Percentiles rank a stretch among this genome's conserved stretches.
These are phyloP conservation scores for Wickerhamomyces strasburgensis DNA, from an alignment of 805 yeast species.

Conservation along the genomic window DNA sequence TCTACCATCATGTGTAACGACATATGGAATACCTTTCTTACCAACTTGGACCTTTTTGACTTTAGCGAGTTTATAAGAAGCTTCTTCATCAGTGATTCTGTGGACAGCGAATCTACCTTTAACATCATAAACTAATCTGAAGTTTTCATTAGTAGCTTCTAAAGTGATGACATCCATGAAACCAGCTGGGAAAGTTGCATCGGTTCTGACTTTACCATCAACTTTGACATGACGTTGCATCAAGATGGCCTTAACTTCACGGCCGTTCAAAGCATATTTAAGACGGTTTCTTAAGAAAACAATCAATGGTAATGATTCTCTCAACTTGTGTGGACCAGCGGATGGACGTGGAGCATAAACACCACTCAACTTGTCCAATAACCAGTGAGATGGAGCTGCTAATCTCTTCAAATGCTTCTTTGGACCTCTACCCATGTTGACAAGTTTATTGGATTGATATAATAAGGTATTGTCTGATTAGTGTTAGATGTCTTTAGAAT, in stretches of 20 bases:
- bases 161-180: conserved; percentile 98
- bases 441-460: no score
- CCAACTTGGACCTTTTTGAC: conserved; percentile 98
- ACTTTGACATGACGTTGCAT: conserved; percentile 98
- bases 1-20: conserved; percentile 99
- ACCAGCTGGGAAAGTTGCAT: conserved; percentile 98
- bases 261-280: conserved; percentile 98
- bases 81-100: conserved; percentile 99
- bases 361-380: conserved; percentile 99
- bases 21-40: conserved; percentile 97
- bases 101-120: conserved; percentile 99
- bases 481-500: no score
- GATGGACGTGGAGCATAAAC: conserved; percentile 99
- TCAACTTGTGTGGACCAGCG: conserved; percentile 98
- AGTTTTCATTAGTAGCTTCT: conserved; percentile 98
- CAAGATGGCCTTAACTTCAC: conserved; percentile 97
- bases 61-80: conserved; percentile 95
- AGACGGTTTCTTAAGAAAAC: conserved; percentile 97
- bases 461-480: no score
- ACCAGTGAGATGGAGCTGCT: conserved; percentile 99
- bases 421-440: conserved; percentile 35
- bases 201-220: conserved; percentile 99
- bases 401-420: conserved; percentile 98
- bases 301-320: conserved; percentile 96
- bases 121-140: conserved; percentile 97